Evolutionary conservation across 1,139 yeast species (phyloP), one percentile per base, ranked within the genome.

Genomic region (Komagataea norvegica): DNA sequence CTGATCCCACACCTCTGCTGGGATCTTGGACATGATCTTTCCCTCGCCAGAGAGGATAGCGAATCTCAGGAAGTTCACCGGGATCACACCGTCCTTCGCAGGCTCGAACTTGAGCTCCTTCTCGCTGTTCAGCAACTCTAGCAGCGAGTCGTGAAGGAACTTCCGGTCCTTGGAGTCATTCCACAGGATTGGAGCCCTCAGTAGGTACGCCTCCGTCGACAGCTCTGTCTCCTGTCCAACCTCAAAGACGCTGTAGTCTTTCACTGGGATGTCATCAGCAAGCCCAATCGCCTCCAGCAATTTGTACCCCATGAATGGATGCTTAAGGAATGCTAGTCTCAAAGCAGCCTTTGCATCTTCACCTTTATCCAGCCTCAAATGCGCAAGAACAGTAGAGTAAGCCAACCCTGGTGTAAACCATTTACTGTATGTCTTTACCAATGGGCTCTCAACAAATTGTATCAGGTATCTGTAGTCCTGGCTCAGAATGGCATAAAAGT

Each of bases 351-450:
- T 64, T 0, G 94, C 91, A 9, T 59, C 57, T 1, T 59, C 64
- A 9, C 39, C 33, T 27, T 72, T 62, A 6, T 59, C 64, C 18
- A 70, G 56, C 14, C 65, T 25, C 27, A 49, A 34, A 45, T 74
- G 64, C 8, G 94, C 88, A 39, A 84, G 61, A 0, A 77, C 85
- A 1, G 70, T 59, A 1, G 94, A 82, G 52, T 77, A 79, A 2
- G 81, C 76, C 31, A 87, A 56, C 1, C 89, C 85, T 1, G 94
- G 86, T 1, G 91, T 81, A 29, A 65, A 63, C 94, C 94, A 82
- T 48, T 71, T 72, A 13, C 57, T 58, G 51, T 83, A 82, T 0
- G 79, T 67, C n/a, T 65, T 70, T 4, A 70, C 65, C 33, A 81
- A 61, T 3, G 82, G 72, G 5, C 84, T 74, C 22, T 71, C 52